phyloP scores from a whole-genome alignment of 225 moss, liverwort and hornwort genomes.

The Anthoceros angustus region DNA sequence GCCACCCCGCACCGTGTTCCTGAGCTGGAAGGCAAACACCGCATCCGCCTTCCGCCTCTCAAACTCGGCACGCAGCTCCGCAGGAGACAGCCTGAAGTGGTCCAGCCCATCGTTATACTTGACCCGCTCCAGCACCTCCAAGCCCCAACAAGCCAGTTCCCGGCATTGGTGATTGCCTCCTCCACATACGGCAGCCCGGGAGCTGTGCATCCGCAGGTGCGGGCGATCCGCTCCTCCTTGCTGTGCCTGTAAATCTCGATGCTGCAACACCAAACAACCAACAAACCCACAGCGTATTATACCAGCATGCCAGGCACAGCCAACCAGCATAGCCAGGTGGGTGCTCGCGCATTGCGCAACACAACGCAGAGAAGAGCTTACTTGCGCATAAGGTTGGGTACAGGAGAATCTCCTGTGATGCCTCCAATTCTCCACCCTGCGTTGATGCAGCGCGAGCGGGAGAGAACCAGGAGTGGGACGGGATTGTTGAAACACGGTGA shows the following conservation, averaged over 20 bases:
- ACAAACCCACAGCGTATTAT: too few relatives aligned
- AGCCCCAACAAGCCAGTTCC: constrained; percentile 73
- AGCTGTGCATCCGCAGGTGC: constrained; percentile 56
- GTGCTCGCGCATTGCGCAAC: background rate
- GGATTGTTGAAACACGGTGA: too few relatives aligned
- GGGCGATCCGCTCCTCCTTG: too few relatives aligned
- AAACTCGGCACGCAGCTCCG: constrained; percentile 68
- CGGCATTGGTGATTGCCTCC: constrained; percentile 37
- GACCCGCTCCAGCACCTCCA: constrained; percentile 64
- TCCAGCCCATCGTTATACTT: constrained; percentile 77
- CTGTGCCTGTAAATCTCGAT: too few relatives aligned
- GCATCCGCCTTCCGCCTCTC: constrained; percentile 71
- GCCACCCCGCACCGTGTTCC: constrained; percentile 87
- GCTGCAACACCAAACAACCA: constrained; percentile 17
- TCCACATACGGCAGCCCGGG: constrained; percentile 70
- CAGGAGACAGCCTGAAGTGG: constrained; percentile 65
- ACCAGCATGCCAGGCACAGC: background rate
- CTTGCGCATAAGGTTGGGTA: background rate
- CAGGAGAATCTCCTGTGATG: too few relatives aligned
- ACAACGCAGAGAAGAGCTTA: constrained; percentile 1
- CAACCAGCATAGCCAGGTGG: background rate
- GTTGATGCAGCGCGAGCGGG: too few relatives aligned
- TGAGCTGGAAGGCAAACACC: constrained; percentile 78
- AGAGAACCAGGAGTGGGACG: too few relatives aligned
- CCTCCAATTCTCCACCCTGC: too few relatives aligned